Evolutionary conservation across 257 asterid genomes (phyloP), one percentile per base, ranked within the genome.

Genomic region (Solanum infundibuliforme): DNA sequence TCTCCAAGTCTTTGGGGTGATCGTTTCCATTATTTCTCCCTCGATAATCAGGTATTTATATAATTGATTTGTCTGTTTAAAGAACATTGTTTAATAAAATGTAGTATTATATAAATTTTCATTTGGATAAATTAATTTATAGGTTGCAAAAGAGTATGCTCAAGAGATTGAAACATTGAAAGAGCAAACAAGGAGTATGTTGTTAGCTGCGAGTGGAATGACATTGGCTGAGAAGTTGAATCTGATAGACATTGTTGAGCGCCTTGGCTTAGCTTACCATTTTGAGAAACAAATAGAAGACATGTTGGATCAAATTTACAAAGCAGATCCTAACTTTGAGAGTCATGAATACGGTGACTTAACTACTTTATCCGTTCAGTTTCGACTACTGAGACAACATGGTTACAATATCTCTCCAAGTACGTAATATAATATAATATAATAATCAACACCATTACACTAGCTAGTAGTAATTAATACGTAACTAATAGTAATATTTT

Each of bases 361-460:
- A 13, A 71, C 14, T 27, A 83, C 65, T 20, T 71, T 31, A 32
- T 88, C 92, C 1, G 87, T 90, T 34, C 90, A 87, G 16, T 91
- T 90, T 75, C 89, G 92, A 58, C 16, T 91, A 7, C 39, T 91
- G 2, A 91, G 94, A 41, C 93, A 91, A 71, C 95, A 91, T 35
- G 94, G 94, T 88, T 82, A 84, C 68, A 75, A 66, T 74, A 86
- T 91, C 36, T 85, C 92, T n/a, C 76, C 90, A 12, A 91, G 94
- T 58, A 58, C 9, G 62, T 39, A 39, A 38, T 38, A 38, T 36
- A 36, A 34, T 34, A 34, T 46, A 46, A 5, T 13, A 48, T 52
- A 16, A 2, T 18, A 52, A 52, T 52, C 62, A 52, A 52, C 10
- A 52, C n/a, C 1, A 10, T 52, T 52, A 52, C n/a, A 52, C 62